Conservation (phyloP, 2,329 filamentous ascomycete genomes). For the Allantophomopsis lycopodina region DNA sequence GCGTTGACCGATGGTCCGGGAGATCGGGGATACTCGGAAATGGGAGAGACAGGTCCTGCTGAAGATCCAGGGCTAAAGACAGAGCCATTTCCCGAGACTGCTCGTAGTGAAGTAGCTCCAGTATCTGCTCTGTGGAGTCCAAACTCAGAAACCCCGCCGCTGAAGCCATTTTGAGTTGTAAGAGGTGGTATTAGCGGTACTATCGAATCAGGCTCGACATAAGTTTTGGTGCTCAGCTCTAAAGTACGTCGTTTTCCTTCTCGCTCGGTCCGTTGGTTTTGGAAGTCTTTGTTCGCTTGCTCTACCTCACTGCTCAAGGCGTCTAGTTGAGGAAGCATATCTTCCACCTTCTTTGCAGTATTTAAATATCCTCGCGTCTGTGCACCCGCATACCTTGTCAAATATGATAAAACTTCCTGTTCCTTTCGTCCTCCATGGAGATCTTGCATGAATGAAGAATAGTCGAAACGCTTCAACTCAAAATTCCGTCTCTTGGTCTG, state of each 20-base stretch:
- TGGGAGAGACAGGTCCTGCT: neutral
- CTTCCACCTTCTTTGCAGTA: conserved; percentile 78
- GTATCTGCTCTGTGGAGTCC: conserved; percentile 64
- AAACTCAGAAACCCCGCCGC: conserved; percentile 42
- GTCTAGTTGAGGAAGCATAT: conserved; percentile 76
- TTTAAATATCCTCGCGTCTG: conserved; percentile 74
- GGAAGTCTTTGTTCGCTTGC: conserved; percentile 90
- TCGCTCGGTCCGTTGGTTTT: conserved; percentile 85
- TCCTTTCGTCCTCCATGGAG: conserved; percentile 98
- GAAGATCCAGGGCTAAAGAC: conserved; percentile 16
- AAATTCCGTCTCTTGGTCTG: conserved; percentile 89
- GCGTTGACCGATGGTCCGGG: conserved; percentile 36
- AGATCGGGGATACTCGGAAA: conserved; percentile 28
- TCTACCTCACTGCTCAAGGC: conserved; percentile 81
- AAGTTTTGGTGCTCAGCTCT: conserved; percentile 72
- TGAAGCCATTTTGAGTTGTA: conserved; percentile 13
- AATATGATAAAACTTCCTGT: conserved; percentile 85
- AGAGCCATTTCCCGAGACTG: conserved; percentile 28
- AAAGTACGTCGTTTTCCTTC: conserved; percentile 86
- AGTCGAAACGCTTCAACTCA: conserved; percentile 95
- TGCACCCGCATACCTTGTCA: conserved; percentile 86
- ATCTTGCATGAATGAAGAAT: conserved; percentile 98
- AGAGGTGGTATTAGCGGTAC: conserved; percentile 19
- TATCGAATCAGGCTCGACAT: conserved; percentile 53
- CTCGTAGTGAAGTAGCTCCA: conserved; percentile 53